These are phyloP conservation scores for Fusarium secorum DNA, from an alignment of 2,329 filamentous ascomycete species.

Conservation along the genomic window DNA sequence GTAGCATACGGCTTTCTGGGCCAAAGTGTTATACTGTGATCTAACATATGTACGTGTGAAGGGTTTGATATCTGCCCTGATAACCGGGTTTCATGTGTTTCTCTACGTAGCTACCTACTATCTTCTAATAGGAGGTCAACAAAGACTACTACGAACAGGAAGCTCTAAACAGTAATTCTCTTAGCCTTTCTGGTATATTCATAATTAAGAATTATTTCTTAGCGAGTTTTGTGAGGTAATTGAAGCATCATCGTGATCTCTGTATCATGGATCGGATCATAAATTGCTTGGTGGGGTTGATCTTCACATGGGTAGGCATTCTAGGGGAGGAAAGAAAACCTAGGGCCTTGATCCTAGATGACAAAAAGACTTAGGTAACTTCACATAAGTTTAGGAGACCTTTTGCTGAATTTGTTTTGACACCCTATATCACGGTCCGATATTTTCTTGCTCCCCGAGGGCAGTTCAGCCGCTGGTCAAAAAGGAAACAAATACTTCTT, in stretches of 20 bases:
- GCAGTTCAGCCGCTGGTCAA: neutral
- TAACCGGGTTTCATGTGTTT: neutral
- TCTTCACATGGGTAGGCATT: slow-evolving; percentile 13
- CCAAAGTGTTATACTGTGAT: neutral
- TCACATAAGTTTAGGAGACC: too few species aligned
- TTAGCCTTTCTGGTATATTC: neutral
- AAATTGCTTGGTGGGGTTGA: slow-evolving; percentile 17
- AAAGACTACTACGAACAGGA: neutral
- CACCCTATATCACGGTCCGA: too few species aligned
- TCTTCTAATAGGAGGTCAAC: neutral
- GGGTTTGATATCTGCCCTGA: neutral
- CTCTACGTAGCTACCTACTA: neutral
- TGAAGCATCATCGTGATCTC: neutral
- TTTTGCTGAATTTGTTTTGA: too few species aligned
- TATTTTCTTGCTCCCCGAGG: too few species aligned
- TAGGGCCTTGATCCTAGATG: too few species aligned
- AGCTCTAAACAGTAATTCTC: neutral
- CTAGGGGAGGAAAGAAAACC: too few species aligned
- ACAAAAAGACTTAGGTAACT: too few species aligned
- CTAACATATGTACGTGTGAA: neutral
- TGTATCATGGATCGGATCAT: neutral
- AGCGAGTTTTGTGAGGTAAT: neutral
- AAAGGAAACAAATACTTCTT: neutral
- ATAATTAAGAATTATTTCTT: too few species aligned
- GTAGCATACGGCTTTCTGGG: neutral